These are phyloP conservation scores for Mycena kentingensis DNA, from an alignment of 768 basidiomycete genomes.

Conservation along the genomic window DNA sequence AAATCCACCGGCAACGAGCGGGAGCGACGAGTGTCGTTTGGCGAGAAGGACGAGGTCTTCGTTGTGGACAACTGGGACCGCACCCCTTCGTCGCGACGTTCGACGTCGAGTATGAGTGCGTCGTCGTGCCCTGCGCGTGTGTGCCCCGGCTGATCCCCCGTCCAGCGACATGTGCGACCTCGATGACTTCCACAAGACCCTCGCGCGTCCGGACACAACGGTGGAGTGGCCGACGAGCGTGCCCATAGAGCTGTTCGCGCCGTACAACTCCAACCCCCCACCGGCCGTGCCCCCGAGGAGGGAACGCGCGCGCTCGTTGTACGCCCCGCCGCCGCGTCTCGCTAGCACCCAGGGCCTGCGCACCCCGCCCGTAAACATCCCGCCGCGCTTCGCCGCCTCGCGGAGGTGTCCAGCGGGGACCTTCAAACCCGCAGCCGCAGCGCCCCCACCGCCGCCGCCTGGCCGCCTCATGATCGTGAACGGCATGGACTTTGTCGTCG, in stretches of 20 bases:
- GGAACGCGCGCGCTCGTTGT: neutral
- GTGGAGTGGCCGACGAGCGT: neutral
- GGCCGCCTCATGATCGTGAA: neutral
- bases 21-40: neutral
- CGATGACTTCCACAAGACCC: neutral
- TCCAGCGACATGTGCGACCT: neutral
- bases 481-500: neutral
- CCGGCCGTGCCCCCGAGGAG: neutral
- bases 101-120: neutral
- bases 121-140: neutral
- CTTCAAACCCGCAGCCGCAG: neutral
- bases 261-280: neutral
- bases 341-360: no score
- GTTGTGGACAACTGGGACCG: conserved; percentile 1
- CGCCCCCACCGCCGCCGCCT: no score
- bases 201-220: neutral
- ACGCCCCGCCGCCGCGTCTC: neutral
- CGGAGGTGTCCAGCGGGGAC: neutral
- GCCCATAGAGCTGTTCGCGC: neutral
- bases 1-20: neutral
- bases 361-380: neutral
- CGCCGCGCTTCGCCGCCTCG: neutral
- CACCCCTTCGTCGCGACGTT: neutral
- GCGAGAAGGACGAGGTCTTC: neutral
- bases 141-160: neutral